Conservation (phyloP, 192 early-diverging fungal genomes). For the Piromyces sp. region DNA sequence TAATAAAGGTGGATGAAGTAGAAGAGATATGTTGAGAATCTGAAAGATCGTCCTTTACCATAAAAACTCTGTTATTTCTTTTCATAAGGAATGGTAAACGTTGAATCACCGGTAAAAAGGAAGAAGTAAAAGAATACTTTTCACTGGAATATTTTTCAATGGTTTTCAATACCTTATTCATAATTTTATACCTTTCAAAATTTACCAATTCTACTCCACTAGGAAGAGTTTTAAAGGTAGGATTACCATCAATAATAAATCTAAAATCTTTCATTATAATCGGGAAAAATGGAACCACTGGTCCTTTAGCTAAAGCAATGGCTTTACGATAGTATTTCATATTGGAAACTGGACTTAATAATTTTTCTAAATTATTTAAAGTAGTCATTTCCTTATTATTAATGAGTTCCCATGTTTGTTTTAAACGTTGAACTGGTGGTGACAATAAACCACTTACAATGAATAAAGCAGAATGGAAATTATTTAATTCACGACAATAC, state of each 20-base stretch:
- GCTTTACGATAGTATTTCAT: slow-evolving; percentile 43
- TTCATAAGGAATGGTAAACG: background rate
- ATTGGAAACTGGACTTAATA: slow-evolving; percentile 42
- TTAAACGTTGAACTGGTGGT: slow-evolving; percentile 29
- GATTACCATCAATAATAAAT: slow-evolving; percentile 56
- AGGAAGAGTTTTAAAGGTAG: slow-evolving; percentile 3
- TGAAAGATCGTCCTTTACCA: background rate
- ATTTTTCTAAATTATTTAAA: slow-evolving; percentile 26
- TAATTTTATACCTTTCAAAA: background rate
- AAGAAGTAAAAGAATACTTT: background rate
- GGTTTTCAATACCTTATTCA: background rate
- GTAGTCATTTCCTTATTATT: slow-evolving; percentile 19
- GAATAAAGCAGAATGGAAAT: slow-evolving; percentile 49
- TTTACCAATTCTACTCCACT: background rate
- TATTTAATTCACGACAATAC: slow-evolving; percentile 30
- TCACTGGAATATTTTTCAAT: background rate
- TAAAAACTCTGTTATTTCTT: background rate
- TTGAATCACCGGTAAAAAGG: background rate
- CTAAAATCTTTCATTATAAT: slow-evolving; percentile 55
- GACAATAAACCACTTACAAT: slow-evolving; percentile 40
- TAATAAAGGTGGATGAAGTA: background rate
- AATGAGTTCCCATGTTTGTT: slow-evolving; percentile 36
- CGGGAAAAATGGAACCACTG: slow-evolving; percentile 43
- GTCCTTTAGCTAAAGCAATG: slow-evolving; percentile 17
- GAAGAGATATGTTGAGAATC: background rate